Percentiles rank a stretch among this genome's conserved stretches.
Evolutionary conservation across 2,329 filamentous ascomycete genomes (phyloP).

Genomic region (Colletotrichum brevisporum): DNA sequence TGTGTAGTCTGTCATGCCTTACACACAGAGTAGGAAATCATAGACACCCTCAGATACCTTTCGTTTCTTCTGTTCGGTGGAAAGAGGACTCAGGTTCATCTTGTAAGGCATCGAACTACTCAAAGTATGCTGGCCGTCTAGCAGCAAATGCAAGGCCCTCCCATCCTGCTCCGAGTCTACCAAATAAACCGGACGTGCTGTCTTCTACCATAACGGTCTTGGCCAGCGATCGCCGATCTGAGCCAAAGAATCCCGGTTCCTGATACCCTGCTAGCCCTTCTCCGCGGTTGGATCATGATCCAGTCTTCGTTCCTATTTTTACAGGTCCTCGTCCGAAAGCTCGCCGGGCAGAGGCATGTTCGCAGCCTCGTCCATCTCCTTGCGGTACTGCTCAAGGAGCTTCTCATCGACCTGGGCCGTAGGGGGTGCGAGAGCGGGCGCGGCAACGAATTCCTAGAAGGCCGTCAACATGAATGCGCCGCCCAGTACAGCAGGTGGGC

Average conservation of each 20-base stretch:
- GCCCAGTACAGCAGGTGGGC: slow-evolving; percentile 29
- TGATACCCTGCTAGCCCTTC: slow-evolving; percentile 24
- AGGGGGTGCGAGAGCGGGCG: slow-evolving; percentile 92
- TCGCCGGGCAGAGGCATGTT: slow-evolving; percentile 92
- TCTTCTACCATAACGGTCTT: slow-evolving; percentile 36
- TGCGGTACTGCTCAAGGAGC: slow-evolving; percentile 84
- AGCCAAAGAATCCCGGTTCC: slow-evolving; percentile 37
- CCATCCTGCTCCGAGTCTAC: slow-evolving; percentile 37
- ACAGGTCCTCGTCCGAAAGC: slow-evolving; percentile 82
- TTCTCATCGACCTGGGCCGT: slow-evolving; percentile 90
- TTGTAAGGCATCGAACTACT: slow-evolving; percentile 41
- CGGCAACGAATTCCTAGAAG: slow-evolving; percentile 92
- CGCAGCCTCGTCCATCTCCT: slow-evolving; percentile 89
- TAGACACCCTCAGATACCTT: slow-evolving; percentile 23
- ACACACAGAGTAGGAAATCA: slow-evolving; percentile 16
- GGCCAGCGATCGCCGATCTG: slow-evolving; percentile 30
- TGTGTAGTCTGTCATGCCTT: slow-evolving; percentile 17
- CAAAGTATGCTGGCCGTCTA: slow-evolving; percentile 40
- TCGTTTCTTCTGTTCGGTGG: slow-evolving; percentile 4
- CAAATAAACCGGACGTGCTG: slow-evolving; percentile 37
- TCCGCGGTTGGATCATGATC: slow-evolving; percentile 25
- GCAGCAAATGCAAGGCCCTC: slow-evolving; percentile 37
- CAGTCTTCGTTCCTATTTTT: slow-evolving; percentile 49
- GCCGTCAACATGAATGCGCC: slow-evolving; percentile 44
- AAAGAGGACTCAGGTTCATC: slow-evolving; percentile 37